Percentiles rank a stretch among this genome's conserved stretches.
phyloP scores from a whole-genome alignment of 2,329 filamentous ascomycete genomes.

The Albifimbria verrucaria region DNA sequence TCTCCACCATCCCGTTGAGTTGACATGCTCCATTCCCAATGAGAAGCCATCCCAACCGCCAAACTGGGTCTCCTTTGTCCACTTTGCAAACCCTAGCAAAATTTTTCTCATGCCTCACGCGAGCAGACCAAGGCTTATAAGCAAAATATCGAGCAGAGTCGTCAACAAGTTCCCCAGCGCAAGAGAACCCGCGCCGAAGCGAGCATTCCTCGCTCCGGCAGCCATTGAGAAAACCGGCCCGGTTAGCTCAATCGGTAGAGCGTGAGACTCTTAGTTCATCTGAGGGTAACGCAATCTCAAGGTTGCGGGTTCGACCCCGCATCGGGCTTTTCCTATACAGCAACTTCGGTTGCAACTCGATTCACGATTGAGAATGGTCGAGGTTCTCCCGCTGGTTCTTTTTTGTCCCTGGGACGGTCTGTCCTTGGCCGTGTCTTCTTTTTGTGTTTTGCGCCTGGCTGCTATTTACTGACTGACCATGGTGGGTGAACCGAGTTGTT shows the following conservation, averaged over 20 bases:
- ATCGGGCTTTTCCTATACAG: constrained; percentile 29
- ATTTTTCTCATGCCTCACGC: not conserved
- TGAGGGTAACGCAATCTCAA: constrained; percentile 38
- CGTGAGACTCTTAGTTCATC: constrained; percentile 64
- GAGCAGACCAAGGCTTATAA: not conserved
- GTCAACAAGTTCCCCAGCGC: not conserved
- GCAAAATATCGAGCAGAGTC: not conserved
- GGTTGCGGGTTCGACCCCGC: constrained; percentile 48
- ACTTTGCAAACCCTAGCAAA: not conserved
- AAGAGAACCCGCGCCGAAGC: not conserved
- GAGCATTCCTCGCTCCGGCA: not conserved
- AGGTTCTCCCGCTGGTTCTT: not conserved
- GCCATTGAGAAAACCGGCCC: constrained; percentile 4
- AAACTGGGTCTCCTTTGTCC: not conserved
- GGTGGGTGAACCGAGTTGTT: no score
- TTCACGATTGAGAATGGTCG: not conserved
- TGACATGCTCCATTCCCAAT: not conserved
- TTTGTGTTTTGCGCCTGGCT: no score
- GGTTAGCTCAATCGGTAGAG: constrained; percentile 42
- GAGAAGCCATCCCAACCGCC: not conserved
- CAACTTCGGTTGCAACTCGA: not conserved
- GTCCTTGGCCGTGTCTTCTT: no score
- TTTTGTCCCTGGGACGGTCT: no score
- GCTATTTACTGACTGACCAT: no score
- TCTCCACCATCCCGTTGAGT: not conserved